Evolutionary conservation across 2,329 filamentous ascomycete genomes (phyloP), one percentile per base, ranked within the genome.

Genomic region (Fusarium anguioides): DNA sequence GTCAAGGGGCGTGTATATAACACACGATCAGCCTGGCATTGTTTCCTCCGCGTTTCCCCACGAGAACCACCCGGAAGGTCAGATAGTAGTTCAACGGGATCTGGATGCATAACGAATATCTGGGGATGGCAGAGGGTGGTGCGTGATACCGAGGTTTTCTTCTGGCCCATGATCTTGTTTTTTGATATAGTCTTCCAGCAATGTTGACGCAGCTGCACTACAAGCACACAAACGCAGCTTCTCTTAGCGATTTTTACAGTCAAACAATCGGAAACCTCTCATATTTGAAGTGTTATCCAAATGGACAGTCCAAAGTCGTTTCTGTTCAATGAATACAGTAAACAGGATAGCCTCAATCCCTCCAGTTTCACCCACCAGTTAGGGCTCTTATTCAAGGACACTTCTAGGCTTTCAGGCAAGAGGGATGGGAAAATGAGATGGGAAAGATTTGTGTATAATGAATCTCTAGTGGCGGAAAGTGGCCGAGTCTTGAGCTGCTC

Each of bases 61-160:
- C 66, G 60, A 70, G 51, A 63, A 70, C 56, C 44, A 39, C 42
- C 59, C 58, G 52, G 58, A 52, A 59, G 64, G 65, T 37, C 20
- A 54, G 27, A 60, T 41, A 37, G 45, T 55, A 17, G 31, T 45
- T 54, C 60, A 62, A 59, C 61, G 45, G 60, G 55, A 60, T 42
- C 55, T 39, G 53, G 49, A 41, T 49, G 41, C 31, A 24, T 21
- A 21, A 58, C 39, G 21, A 50, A 62, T 39, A 58, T 62, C 60
- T 51, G 54, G 61, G 60, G 39, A 54, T 27, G 17, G 33, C 21
- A 31, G 57, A 36, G 41, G 26, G 24, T 8, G 33, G 11, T 48
- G 31, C 23, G 27, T 49, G 44, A 36, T 50, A 27, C 23, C 37
- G 50, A 46, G 60, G 20, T 47, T 50, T 41, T 45, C 15, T 48